These are phyloP conservation scores for Psilocybe sp. DNA, from an alignment of 768 basidiomycete species.

Conservation along the genomic window DNA sequence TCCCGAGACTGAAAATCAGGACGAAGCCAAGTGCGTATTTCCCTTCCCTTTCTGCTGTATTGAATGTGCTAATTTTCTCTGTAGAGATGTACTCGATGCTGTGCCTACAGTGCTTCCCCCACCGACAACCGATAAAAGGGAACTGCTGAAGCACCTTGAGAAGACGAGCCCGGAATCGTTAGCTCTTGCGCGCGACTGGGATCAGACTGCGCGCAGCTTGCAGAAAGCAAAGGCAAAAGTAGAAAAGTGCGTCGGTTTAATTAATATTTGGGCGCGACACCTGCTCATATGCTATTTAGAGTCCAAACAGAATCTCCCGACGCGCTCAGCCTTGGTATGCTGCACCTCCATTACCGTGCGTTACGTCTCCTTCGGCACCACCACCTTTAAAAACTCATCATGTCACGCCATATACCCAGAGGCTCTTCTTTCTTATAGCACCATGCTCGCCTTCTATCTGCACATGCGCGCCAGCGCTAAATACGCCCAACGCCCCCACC, in stretches of 20 bases:
- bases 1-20: slow-evolving; percentile 32
- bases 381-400: neutral
- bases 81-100: slow-evolving; percentile 38
- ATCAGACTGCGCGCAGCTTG: slow-evolving; percentile 58
- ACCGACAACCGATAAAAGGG: slow-evolving; percentile 54
- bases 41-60: neutral
- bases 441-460: slow-evolving; percentile 89
- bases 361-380: slow-evolving; percentile 8
- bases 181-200: slow-evolving; percentile 83
- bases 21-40: slow-evolving; percentile 31
- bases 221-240: slow-evolving; percentile 52
- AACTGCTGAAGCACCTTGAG: slow-evolving; percentile 65
- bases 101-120: slow-evolving; percentile 29
- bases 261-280: neutral
- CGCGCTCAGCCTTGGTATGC: slow-evolving; percentile 61
- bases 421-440: slow-evolving; percentile 84
- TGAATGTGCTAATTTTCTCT: slow-evolving; percentile 1
- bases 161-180: slow-evolving; percentile 76
- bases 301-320: slow-evolving; percentile 46
- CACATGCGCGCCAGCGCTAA: slow-evolving; percentile 74
- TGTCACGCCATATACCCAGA: slow-evolving; percentile 47
- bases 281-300: slow-evolving; percentile 30
- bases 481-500: slow-evolving; percentile 57
- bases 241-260: slow-evolving; percentile 39
- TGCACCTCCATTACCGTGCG: slow-evolving; percentile 89